Conservation (phyloP, 345 rosid species). For the Lepidium didymum region DNA sequence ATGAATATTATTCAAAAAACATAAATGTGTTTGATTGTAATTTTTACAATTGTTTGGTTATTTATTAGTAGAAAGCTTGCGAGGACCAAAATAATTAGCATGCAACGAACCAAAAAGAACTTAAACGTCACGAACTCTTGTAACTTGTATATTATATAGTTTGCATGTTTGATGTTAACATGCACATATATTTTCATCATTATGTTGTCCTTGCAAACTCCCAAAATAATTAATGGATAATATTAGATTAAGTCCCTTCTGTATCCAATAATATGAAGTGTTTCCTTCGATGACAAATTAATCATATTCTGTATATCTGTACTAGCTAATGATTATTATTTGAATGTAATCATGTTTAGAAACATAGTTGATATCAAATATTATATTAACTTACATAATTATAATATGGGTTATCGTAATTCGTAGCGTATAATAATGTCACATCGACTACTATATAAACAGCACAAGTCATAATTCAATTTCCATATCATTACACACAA, state of each 20-base stretch:
- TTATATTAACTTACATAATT: neutral
- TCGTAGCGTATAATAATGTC: neutral
- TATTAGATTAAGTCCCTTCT: too few species aligned
- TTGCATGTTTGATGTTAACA: too few species aligned
- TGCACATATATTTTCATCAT: too few species aligned
- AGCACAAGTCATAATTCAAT: neutral
- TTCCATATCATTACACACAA: neutral
- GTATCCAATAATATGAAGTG: too few species aligned
- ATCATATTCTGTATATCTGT: too few species aligned
- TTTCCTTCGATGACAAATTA: too few species aligned
- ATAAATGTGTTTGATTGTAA: neutral
- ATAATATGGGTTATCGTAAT: neutral
- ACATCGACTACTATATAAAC: constrained; percentile 7
- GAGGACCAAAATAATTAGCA: neutral
- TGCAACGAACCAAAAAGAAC: neutral
- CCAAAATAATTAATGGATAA: too few species aligned
- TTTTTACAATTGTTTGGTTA: neutral
- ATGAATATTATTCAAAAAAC: neutral
- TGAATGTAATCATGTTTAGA: too few species aligned
- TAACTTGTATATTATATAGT: constrained; percentile 3
- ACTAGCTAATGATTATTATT: too few species aligned
- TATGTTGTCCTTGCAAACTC: too few species aligned
- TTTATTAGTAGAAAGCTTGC: constrained; percentile 1
- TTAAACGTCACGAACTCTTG: neutral
- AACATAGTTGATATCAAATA: too few species aligned